Evolutionary conservation across 2,329 filamentous ascomycete species (phyloP).

Genomic region (Claviceps sp.): DNA sequence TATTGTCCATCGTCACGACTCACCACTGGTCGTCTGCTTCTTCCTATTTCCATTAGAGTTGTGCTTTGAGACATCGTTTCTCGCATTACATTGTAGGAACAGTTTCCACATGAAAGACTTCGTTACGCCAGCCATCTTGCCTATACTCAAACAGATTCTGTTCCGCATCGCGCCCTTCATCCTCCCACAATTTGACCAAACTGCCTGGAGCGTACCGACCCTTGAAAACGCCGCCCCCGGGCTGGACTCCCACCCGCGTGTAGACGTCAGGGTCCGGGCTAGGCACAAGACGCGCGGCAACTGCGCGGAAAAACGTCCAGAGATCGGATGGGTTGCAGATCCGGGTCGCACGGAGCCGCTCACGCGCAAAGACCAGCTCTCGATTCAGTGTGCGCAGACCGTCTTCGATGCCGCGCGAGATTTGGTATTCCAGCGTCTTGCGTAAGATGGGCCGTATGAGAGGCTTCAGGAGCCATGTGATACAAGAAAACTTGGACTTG

Average conservation of each 20-base stretch:
- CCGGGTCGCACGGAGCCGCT: conserved; percentile 72
- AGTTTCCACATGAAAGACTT: conserved; percentile 54
- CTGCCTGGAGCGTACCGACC: conserved; percentile 82
- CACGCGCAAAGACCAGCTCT: conserved; percentile 75
- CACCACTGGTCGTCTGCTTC: too few relatives aligned
- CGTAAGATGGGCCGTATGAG: conserved; percentile 69
- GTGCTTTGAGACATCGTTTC: background rate
- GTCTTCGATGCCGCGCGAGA: conserved; percentile 58
- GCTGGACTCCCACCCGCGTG: conserved; percentile 54
- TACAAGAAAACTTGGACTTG: conserved; percentile 60
- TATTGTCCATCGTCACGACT: too few relatives aligned
- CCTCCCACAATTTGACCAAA: conserved; percentile 78
- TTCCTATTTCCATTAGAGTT: background rate
- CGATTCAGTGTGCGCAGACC: conserved; percentile 63
- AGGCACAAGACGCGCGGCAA: conserved; percentile 62
- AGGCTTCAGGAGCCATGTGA: conserved; percentile 76
- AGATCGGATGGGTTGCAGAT: conserved; percentile 70
- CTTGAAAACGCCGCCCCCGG: conserved; percentile 52
- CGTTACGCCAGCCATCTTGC: conserved; percentile 66
- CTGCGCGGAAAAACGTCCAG: conserved; percentile 68
- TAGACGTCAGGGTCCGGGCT: conserved; percentile 66
- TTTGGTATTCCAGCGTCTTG: conserved; percentile 64
- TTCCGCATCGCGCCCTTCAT: conserved; percentile 56
- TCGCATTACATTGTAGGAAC: conserved; percentile 6
- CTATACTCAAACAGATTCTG: conserved; percentile 66